A percentile compares a stretch with the other conserved stretches of the same genome.
phyloP scores from a whole-genome alignment of 1,139 yeast genomes.

The Yamadazyma diddensiae region DNA sequence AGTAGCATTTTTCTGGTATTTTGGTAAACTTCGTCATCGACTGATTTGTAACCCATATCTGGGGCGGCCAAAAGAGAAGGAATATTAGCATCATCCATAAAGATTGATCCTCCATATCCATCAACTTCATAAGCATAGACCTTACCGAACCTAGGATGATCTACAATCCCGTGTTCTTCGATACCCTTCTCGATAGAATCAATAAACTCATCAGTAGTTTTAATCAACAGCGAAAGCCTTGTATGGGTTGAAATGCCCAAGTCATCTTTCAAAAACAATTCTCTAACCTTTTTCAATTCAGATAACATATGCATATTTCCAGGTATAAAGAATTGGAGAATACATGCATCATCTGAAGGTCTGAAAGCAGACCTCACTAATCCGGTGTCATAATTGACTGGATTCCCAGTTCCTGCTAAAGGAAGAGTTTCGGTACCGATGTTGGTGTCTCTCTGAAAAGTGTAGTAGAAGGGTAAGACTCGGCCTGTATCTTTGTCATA shows the following conservation, averaged over 20 bases:
- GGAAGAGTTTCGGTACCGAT: constrained; percentile 81
- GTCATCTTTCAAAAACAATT: constrained; percentile 18
- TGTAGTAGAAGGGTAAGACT: constrained; percentile 49
- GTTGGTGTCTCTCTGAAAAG: constrained; percentile 71
- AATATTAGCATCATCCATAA: constrained; percentile 90
- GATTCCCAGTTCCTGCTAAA: constrained; percentile 77
- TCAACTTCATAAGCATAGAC: constrained; percentile 90
- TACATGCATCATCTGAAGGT: constrained; percentile 88
- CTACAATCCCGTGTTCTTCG: constrained; percentile 57
- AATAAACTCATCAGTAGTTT: constrained; percentile 35
- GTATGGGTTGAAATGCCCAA: constrained; percentile 5
- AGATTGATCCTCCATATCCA: constrained; percentile 71
- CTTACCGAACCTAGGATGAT: constrained; percentile 67
- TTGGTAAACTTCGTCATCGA: constrained; percentile 59
- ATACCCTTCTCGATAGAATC: constrained; percentile 53
- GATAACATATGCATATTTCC: constrained; percentile 78
- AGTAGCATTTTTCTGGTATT: constrained; percentile 79
- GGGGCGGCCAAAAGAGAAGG: constrained; percentile 83
- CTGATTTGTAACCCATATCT: constrained; percentile 63
- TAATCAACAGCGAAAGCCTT: constrained; percentile 13
- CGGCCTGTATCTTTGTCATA: constrained; percentile 57
- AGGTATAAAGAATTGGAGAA: constrained; percentile 77
- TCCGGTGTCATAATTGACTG: constrained; percentile 70
- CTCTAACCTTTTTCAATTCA: constrained; percentile 47
- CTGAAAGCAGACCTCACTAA: constrained; percentile 82